Evolutionary conservation across 306 rosid genomes (phyloP), one percentile per base, ranked within the genome.

Genomic region (Carpinus fangiana): DNA sequence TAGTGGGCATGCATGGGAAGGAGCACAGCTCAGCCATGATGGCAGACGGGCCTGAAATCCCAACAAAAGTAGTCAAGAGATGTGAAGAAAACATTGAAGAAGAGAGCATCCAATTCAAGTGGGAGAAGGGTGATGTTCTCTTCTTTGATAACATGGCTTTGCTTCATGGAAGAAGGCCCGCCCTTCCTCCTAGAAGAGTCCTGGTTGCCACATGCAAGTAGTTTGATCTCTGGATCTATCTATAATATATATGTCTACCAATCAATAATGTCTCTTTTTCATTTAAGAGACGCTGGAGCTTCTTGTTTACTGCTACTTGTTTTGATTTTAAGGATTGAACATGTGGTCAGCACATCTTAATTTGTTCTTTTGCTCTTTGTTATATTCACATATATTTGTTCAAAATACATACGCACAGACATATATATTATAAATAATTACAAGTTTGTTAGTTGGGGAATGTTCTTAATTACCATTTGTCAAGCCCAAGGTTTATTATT

Each of bases 141-240:
- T 91, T 93, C 87, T n/a, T 93, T 17, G 98, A 93, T 76, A 93
- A 91, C 85, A 50, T 74, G 46, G 97, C 98, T 81, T 57, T 90
- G 90, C 97, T 93, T 79, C 97, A 91, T 85, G 97, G 93, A 79
- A 86, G 97, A 85, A 83, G 98, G 87, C 97, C 98, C 82, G 86
- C 98, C 26, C 91, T 90, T 86, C 92, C 98, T 75, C 98, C 97
- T 0, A 88, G 98, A 80, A 88, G 70, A 79, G 90, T 91, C 55
- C 81, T 90, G 2, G 98, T 93, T 72, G 80, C 91, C 60, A 93
- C 89, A 0, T 90, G 93, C 90, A 90, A 85, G 86, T 90, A 87
- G 85, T 81, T 76, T 73, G 31, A 20, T 8, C 11, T 31, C 26
- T 10, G 77, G 36, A 45, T 56, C 34, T 54, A 2, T 20, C 51